Conservation (phyloP, 2,329 filamentous ascomycete species). For the Eurotiales sp. region DNA sequence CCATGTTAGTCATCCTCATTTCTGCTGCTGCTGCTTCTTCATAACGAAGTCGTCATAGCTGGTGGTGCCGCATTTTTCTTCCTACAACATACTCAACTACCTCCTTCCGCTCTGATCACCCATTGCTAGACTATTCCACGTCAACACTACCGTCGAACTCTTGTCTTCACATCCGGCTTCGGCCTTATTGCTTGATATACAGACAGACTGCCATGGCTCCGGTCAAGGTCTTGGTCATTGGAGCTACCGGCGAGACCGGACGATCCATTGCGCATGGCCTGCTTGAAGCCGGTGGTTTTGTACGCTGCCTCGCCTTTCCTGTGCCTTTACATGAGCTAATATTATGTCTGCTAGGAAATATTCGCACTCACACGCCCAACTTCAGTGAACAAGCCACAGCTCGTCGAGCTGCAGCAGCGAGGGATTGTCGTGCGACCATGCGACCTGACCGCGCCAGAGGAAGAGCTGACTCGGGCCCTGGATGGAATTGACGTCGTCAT, state of each 20-base stretch:
- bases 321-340: neutral
- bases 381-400: slow-evolving; percentile 41
- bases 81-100: neutral
- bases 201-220: slow-evolving; percentile 4
- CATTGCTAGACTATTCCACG: neutral
- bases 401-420: slow-evolving; percentile 28
- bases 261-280: slow-evolving; percentile 24
- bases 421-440: slow-evolving; percentile 35
- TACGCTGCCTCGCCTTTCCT: slow-evolving; percentile 8
- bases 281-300: slow-evolving; percentile 19
- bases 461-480: slow-evolving; percentile 12
- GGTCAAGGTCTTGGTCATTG: slow-evolving; percentile 22
- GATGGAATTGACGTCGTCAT: slow-evolving; percentile 40
- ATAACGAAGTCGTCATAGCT: slow-evolving; percentile 11
- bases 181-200: neutral
- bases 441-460: slow-evolving; percentile 6
- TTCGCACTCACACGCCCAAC: slow-evolving; percentile 39
- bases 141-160: neutral
- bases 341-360: slow-evolving; percentile 34
- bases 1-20: neutral
- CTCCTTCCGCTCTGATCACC: neutral
- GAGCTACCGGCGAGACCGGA: slow-evolving; percentile 28
- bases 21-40: neutral
- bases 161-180: neutral
- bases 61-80: neutral